phyloP scores from a whole-genome alignment of 371 early-diverging fungal genomes.

The Massospora cicadina region DNA sequence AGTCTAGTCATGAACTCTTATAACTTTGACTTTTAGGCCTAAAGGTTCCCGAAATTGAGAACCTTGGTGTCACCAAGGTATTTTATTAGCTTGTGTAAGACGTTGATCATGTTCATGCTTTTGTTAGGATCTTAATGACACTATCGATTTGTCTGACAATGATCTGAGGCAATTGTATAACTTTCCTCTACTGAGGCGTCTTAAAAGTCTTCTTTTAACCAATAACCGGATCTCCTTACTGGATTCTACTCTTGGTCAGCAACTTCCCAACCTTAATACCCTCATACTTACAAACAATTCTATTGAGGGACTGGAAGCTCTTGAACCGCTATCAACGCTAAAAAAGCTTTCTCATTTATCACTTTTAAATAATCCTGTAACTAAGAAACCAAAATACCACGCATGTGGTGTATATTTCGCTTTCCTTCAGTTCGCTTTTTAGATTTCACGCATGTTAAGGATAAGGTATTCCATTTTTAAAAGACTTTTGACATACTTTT shows the following conservation, averaged over 20 bases:
- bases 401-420: slow-evolving; percentile 63
- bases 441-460: slow-evolving; percentile 60
- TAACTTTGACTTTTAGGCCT: slow-evolving; percentile 29
- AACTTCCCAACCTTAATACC: slow-evolving; percentile 55
- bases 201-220: slow-evolving; percentile 53
- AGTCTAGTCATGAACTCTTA: background rate
- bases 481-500: background rate
- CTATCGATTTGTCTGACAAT: slow-evolving; percentile 85
- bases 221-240: slow-evolving; percentile 77
- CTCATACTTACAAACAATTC: slow-evolving; percentile 76
- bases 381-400: slow-evolving; percentile 54
- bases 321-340: slow-evolving; percentile 45
- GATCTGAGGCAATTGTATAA: slow-evolving; percentile 66
- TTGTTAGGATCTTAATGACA: slow-evolving; percentile 71
- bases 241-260: slow-evolving; percentile 34
- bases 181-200: slow-evolving; percentile 68
- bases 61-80: slow-evolving; percentile 82
- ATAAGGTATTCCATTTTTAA: slow-evolving; percentile 28
- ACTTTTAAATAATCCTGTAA: slow-evolving; percentile 75
- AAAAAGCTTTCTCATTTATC: slow-evolving; percentile 39
- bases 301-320: slow-evolving; percentile 59
- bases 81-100: slow-evolving; percentile 2
- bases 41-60: slow-evolving; percentile 80
- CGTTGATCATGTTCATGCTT: background rate
- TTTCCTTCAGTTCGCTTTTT: slow-evolving; percentile 59